Conservation (phyloP, 345 rosid species). For the Salix arbutifolia region DNA sequence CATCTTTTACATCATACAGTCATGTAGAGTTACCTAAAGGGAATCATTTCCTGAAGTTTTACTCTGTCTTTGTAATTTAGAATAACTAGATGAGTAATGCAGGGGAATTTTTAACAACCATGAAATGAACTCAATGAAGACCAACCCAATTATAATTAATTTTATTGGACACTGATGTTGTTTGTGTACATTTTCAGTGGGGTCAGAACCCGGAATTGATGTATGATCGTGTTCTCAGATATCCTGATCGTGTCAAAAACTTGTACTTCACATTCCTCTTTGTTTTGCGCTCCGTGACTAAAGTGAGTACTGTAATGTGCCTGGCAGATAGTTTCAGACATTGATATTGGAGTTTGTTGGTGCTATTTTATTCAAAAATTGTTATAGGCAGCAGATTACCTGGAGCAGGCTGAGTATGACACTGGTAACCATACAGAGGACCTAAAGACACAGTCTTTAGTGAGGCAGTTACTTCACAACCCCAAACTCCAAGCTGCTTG, state of each 20-base stretch:
- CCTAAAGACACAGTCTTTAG: constrained; percentile 69
- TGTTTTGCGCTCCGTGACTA: constrained; percentile 84
- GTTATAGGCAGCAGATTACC: constrained; percentile 21
- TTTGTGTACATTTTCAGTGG: constrained; percentile 50
- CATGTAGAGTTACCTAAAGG: background rate
- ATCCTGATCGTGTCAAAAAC: constrained; percentile 84
- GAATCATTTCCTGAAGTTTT: background rate
- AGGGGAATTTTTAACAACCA: background rate
- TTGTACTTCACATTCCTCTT: constrained; percentile 88
- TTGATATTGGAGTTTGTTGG: background rate
- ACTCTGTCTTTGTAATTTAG: background rate
- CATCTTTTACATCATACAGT: background rate
- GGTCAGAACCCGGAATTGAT: constrained; percentile 77
- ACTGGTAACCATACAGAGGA: constrained; percentile 82
- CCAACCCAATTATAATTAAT: background rate
- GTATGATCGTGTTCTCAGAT: constrained; percentile 75
- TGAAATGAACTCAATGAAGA: background rate
- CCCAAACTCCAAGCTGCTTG: constrained; percentile 83
- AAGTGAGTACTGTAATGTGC: constrained; percentile 38
- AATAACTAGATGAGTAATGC: background rate
- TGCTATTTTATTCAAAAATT: background rate
- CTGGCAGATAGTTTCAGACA: background rate
- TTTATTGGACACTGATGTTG: background rate
- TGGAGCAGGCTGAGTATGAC: constrained; percentile 81
- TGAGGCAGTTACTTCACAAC: constrained; percentile 63